phyloP scores from a whole-genome alignment of 257 asterid species.

The Nicotiana noctiflora region DNA sequence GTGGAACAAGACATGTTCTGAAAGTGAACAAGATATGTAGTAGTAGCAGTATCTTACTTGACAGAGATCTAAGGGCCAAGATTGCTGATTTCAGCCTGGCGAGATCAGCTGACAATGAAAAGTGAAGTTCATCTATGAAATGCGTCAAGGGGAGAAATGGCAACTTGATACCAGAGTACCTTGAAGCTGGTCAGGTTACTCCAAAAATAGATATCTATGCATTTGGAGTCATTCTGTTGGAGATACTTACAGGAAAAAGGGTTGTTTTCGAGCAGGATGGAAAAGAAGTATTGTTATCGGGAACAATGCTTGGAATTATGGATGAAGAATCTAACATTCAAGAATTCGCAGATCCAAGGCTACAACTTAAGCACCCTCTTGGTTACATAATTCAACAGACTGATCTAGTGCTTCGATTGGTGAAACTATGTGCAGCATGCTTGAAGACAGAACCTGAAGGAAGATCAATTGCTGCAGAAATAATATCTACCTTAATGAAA shows the following conservation, averaged over 20 bases:
- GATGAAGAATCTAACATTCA: slow-evolving; percentile 18
- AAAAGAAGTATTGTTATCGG: slow-evolving; percentile 33
- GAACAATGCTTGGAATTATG: slow-evolving; percentile 17
- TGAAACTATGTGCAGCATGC: slow-evolving; percentile 42
- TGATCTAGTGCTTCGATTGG: slow-evolving; percentile 38
- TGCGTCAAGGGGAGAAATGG: slow-evolving; percentile 35
- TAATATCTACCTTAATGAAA: slow-evolving; percentile 39
- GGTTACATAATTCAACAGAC: slow-evolving; percentile 50
- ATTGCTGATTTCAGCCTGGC: slow-evolving; percentile 50
- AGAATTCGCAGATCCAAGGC: slow-evolving; percentile 41
- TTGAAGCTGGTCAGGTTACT: slow-evolving; percentile 26
- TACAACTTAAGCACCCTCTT: slow-evolving; percentile 49
- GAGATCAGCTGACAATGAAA: slow-evolving; percentile 18
- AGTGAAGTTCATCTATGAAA: slow-evolving; percentile 17
- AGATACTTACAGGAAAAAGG: slow-evolving; percentile 53
- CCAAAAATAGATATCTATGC: slow-evolving; percentile 60
- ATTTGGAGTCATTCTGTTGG: slow-evolving; percentile 54
- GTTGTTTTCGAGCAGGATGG: slow-evolving; percentile 31
- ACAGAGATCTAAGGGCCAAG: slow-evolving; percentile 50
- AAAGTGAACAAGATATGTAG: no score
- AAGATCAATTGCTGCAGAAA: slow-evolving; percentile 45
- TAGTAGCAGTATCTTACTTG: slow-evolving; percentile 43
- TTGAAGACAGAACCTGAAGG: slow-evolving; percentile 35
- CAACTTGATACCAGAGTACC: slow-evolving; percentile 56
- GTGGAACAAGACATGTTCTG: no score